Evolutionary conservation across 2,329 filamentous ascomycete genomes (phyloP), one percentile per base, ranked within the genome.

Genomic region (Tolypocladium ophioglossoides): DNA sequence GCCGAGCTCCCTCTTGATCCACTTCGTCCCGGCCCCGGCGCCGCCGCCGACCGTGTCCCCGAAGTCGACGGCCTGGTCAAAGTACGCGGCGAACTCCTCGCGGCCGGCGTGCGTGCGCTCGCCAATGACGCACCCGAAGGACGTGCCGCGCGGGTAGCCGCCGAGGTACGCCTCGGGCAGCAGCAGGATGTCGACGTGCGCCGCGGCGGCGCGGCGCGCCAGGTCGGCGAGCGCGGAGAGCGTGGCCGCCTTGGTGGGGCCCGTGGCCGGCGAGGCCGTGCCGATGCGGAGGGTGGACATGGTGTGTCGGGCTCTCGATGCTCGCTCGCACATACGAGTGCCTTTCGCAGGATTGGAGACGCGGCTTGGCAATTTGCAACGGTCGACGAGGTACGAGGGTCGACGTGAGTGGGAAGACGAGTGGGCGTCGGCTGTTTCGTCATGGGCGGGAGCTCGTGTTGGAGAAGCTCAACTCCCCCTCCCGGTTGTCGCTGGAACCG

Each of bases 131-230:
- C 83, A 84, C 5, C 91, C 91, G 64, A 96, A 96, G 51, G 76
- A 75, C 58, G 85, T 85, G 20, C 86, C 90, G 12, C 91, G 86
- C 20, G 92, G 92, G 66, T 96, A 96, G 1, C 91, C 92, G 49
- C 92, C 92, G 2, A 96, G 78, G 66, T 90, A 96, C 24, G 91
- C 91, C 74, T 97, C 91, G 0, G 92, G 92, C 57, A 96, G 91
- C 52, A 96, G 82, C 32, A 96, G 77, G 51, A 96, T 77, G 67
- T 94, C 77, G 40, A 81, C 72, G 3, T 65, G 61, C 54, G 72
- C 65, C 1, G 67, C 62, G 4, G 84, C 80, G n/a, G 91, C 91
- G 38, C 76, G 72, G 27, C 72, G 72, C 37, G 87, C 84, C 16
- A 87, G 82, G 12, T 68, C 61, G 63, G 84, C 77, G 51, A 96